Conservation (phyloP, 108 stramenopile species). For the Fistulifera solaris region DNA sequence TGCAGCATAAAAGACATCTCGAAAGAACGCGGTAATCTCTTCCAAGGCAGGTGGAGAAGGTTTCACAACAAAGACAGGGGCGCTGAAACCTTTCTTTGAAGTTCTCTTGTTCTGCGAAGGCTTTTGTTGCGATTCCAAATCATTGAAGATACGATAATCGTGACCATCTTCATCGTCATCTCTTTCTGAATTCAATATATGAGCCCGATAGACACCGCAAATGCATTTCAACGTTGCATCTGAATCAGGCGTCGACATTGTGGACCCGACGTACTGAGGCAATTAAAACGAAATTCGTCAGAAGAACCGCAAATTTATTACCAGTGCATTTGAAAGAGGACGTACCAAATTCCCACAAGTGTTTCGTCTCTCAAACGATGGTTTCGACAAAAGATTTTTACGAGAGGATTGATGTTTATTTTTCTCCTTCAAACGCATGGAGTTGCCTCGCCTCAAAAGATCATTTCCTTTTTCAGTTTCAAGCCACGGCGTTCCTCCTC, state of each 20-base stretch:
- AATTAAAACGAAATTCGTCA: too few species aligned
- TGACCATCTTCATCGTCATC: conserved; percentile 32
- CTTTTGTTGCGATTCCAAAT: conserved; percentile 8
- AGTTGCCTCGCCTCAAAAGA: background rate
- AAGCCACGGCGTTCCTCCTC: too few species aligned
- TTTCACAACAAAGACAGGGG: conserved; percentile 1
- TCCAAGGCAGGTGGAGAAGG: conserved; percentile 39
- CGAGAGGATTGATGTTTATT: background rate
- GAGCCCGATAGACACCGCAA: conserved; percentile 85
- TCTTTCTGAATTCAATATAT: conserved; percentile 46
- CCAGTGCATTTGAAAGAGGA: too few species aligned
- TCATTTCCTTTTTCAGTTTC: too few species aligned
- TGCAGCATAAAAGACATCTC: conserved; percentile 66
- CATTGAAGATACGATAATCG: conserved; percentile 22
- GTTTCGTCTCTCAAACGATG: conserved; percentile 52
- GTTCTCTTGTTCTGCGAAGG: background rate
- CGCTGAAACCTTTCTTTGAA: background rate
- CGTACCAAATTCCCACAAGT: conserved; percentile 67
- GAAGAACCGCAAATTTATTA: too few species aligned
- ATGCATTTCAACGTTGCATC: conserved; percentile 91
- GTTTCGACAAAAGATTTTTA: background rate
- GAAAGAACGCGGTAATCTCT: conserved; percentile 70
- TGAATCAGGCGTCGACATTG: conserved; percentile 87
- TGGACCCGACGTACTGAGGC: conserved; percentile 46
- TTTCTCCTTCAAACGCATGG: background rate